phyloP scores from a whole-genome alignment of 2,329 filamentous ascomycete species.

The Epichloe typhina region DNA sequence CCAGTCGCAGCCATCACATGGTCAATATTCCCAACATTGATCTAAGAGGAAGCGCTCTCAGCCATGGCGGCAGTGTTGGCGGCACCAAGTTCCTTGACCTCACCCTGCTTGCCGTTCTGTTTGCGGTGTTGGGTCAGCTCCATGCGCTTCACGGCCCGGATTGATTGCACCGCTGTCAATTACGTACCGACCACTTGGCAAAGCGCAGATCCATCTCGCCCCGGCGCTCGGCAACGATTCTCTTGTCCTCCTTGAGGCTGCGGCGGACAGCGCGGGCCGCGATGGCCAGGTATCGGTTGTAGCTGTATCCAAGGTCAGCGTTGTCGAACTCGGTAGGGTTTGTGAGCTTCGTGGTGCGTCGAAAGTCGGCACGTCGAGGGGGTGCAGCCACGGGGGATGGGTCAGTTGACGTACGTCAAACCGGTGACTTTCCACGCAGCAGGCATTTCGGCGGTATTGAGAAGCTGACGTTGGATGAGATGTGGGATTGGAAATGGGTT shows the following conservation, averaged over 20 bases:
- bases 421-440: slow-evolving; percentile 98
- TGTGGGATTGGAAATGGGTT: slow-evolving; percentile 18
- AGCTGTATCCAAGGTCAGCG: slow-evolving; percentile 42
- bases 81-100: slow-evolving; percentile 56
- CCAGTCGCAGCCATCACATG: neutral
- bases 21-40: neutral
- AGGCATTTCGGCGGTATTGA: slow-evolving; percentile 60
- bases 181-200: slow-evolving; percentile 78
- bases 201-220: slow-evolving; percentile 84
- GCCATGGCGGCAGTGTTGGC: slow-evolving; percentile 33
- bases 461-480: slow-evolving; percentile 9
- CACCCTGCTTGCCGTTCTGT: slow-evolving; percentile 94
- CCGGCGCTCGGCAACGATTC: slow-evolving; percentile 75
- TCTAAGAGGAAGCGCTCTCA: slow-evolving; percentile 25
- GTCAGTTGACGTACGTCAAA: slow-evolving; percentile 62
- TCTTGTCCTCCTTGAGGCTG: slow-evolving; percentile 91
- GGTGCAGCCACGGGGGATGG: slow-evolving; percentile 3
- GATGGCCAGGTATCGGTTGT: slow-evolving; percentile 98
- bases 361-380: neutral
- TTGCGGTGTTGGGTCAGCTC: slow-evolving; percentile 19
- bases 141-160: neutral
- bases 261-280: slow-evolving; percentile 89
- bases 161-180: slow-evolving; percentile 10
- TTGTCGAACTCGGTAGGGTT: neutral
- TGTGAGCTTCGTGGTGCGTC: neutral